Conservation (phyloP, 306 rosid genomes). For the Cucumis sativus region Cucumber_9930_V3 NC_026661.2:17814001-17814500, state of each 20-base stretch:
- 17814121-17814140: not conserved
- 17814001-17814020: not conserved
- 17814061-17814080: not conserved
- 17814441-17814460: too few relatives aligned
- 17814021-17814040: not conserved
- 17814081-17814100: not conserved
- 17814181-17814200: constrained; percentile 94
- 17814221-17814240: constrained; percentile 47
- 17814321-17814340: too few relatives aligned
- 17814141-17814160: not conserved
- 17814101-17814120: not conserved
- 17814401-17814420: too few relatives aligned
- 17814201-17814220: constrained; percentile 96
- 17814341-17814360: too few relatives aligned
- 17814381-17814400: too few relatives aligned
- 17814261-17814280: constrained; percentile 6
- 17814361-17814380: too few relatives aligned
- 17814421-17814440: too few relatives aligned
- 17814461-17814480: too few relatives aligned
- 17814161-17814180: constrained; percentile 30
- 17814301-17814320: not conserved
- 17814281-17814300: not conserved
- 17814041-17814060: too few relatives aligned
- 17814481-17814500: too few relatives aligned
- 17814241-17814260: constrained; percentile 5